A percentile compares a stretch with the other conserved stretches of the same genome.
These are phyloP conservation scores for Diaporthe humulicola DNA, from an alignment of 2,329 filamentous ascomycete genomes.

Conservation along the genomic window DNA sequence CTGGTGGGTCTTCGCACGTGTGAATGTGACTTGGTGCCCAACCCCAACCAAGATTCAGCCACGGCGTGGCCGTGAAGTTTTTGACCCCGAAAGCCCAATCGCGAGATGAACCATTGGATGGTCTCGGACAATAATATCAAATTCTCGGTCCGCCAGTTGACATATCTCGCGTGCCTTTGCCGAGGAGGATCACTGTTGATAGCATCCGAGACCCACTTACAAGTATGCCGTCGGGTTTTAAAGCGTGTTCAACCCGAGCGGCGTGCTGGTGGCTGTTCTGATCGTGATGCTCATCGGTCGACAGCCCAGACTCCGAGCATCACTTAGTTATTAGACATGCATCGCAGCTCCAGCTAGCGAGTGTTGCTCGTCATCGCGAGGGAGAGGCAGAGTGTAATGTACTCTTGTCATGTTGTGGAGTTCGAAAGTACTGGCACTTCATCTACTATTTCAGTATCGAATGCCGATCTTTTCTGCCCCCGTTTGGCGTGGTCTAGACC, in stretches of 20 bases:
- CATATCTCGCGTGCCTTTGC: background rate
- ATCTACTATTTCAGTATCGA: background rate
- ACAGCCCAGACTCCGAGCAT: too few species aligned
- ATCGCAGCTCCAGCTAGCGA: background rate
- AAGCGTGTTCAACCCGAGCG: too few species aligned
- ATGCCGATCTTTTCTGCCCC: background rate
- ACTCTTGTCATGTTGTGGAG: background rate
- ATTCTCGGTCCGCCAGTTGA: background rate
- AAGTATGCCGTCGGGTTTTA: conserved; percentile 13
- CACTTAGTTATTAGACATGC: background rate
- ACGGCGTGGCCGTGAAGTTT: conserved; percentile 2
- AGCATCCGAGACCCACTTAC: background rate
- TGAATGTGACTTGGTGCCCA: conserved; percentile 26
- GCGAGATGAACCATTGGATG: conserved; percentile 15
- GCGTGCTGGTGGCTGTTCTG: background rate
- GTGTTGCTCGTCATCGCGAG: background rate
- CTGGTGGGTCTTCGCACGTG: conserved; percentile 27
- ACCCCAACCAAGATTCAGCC: background rate
- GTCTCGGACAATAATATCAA: background rate
- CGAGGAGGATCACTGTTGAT: background rate
- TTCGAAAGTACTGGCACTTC: background rate
- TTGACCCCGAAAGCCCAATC: background rate
- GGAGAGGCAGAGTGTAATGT: background rate
- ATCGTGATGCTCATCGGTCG: background rate
- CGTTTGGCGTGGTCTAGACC: background rate